Base-by-base conservation (phyloP, 1,284 basidiomycete species). In the Vanrija humicola region DNA sequence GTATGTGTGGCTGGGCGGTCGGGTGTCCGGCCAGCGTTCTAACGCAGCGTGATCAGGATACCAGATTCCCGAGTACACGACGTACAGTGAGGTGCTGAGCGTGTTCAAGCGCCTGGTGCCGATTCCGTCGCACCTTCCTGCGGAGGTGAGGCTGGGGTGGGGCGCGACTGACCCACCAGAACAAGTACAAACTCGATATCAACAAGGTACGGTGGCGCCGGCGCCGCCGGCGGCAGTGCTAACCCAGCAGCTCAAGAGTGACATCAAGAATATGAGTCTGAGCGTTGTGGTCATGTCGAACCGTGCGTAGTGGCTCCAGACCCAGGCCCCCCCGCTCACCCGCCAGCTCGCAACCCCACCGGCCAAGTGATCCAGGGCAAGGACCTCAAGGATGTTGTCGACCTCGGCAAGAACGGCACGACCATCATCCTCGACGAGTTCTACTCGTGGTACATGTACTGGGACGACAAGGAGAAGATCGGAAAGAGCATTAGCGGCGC, bases 21-120 rank as follows among this genome's bases (percentile, higher is more conserved):
- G 21, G 26, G 57, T 52, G 21, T 23, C 21, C 5, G 3, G 21
- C 18, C 25, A 40, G 29, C 15, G 1, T 26, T 26, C 44, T 26
- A 21, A 42, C 15, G 18, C 23, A 23, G 28, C 34, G 16, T 52
- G 16, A 48, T 45, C 38, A 64, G 66, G 65, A n/a, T 69, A 69
- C 45, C 67, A 66, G 58, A 66, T 67, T 26, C 67, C 67, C 25
- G 67, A 69, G 58, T 69, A 75, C 54, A 74, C 74, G 1, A 73
- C 76, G 29, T 81, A 79, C 66, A 76, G 74, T 29, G 75, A 92
- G 76, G 85, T 93, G 49, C 79, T 96, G 47, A 85, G 87, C 46
- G 88, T 89, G 0, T 95, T 96, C 80, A 90, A 85, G 69, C 82
- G 89, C 34, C 83, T 96, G 38, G 87, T 96, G 8, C 91, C 92